phyloP scores from a whole-genome alignment of 2,329 filamentous ascomycete species.

The Davidsoniella eucalypti region DNA sequence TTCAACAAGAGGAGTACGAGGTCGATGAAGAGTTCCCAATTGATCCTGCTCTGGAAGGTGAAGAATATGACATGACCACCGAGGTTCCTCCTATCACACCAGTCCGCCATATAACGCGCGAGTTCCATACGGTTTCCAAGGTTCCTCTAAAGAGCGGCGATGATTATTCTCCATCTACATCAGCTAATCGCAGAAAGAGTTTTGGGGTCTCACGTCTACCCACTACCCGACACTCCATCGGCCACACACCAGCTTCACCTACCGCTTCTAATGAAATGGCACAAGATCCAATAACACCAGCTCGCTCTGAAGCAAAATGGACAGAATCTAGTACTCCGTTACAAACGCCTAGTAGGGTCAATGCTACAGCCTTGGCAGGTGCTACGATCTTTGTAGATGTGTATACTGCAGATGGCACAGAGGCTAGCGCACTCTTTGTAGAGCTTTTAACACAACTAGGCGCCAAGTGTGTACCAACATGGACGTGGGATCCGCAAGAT shows the following conservation, averaged over 20 bases:
- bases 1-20: not conserved
- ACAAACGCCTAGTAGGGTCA: slow-evolving; percentile 27
- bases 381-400: slow-evolving; percentile 73
- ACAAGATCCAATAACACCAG: slow-evolving; percentile 16
- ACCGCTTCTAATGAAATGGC: slow-evolving; percentile 12
- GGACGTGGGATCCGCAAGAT: slow-evolving; percentile 39
- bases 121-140: slow-evolving; percentile 58
- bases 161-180: slow-evolving; percentile 32
- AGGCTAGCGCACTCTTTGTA: slow-evolving; percentile 66
- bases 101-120: slow-evolving; percentile 30
- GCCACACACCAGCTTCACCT: slow-evolving; percentile 13
- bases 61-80: slow-evolving; percentile 11
- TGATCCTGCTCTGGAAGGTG: slow-evolving; percentile 25
- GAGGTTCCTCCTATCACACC: slow-evolving; percentile 37
- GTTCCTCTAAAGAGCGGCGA: slow-evolving; percentile 57
- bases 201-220: slow-evolving; percentile 12
- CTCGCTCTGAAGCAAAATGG: slow-evolving; percentile 34
- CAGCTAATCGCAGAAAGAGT: slow-evolving; percentile 26
- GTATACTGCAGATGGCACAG: slow-evolving; percentile 62
- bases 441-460: slow-evolving; percentile 69
- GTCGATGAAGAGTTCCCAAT: slow-evolving; percentile 33
- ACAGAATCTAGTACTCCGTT: slow-evolving; percentile 38
- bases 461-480: slow-evolving; percentile 58
- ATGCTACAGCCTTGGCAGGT: slow-evolving; percentile 40
- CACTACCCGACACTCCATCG: slow-evolving; percentile 8